A percentile compares a stretch with the other conserved stretches of the same genome.
phyloP scores from a whole-genome alignment of 768 basidiomycete genomes.

The Podaxis sp. region DNA sequence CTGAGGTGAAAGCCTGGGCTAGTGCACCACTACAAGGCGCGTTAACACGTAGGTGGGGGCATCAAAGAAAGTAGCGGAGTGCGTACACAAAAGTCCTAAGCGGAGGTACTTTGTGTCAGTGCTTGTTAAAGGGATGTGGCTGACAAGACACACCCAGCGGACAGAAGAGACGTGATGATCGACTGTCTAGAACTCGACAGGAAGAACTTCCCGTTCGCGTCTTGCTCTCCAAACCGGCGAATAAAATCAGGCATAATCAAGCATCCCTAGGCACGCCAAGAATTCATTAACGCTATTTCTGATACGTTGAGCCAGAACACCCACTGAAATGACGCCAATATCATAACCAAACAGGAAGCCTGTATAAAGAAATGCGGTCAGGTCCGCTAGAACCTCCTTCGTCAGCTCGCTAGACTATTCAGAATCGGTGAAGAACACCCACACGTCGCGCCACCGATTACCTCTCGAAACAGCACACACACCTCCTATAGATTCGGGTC shows the following conservation, averaged over 20 bases:
- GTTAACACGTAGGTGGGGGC: conserved; percentile 12
- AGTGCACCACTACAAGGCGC: conserved; percentile 51
- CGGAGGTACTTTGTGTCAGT: not conserved
- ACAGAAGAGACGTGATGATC: conserved; percentile 76
- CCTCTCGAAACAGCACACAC: conserved; percentile 5
- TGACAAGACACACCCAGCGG: conserved; percentile 55
- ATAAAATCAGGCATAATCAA: conserved; percentile 81
- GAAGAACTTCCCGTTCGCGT: conserved; percentile 43
- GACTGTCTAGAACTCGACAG: conserved; percentile 67
- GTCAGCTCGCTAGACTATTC: not conserved
- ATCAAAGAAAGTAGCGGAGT: not conserved
- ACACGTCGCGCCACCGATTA: conserved; percentile 4
- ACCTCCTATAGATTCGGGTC: conserved; percentile 25
- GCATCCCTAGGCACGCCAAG: conserved; percentile 53
- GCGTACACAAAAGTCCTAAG: conserved; percentile 54
- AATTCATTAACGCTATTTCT: not conserved
- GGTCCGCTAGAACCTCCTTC: not conserved
- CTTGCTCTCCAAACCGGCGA: conserved; percentile 59
- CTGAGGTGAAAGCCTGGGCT: conserved; percentile 72
- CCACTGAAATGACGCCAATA: conserved; percentile 73
- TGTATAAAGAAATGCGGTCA: conserved; percentile 18
- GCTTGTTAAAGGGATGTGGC: not conserved
- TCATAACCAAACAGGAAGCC: conserved; percentile 76
- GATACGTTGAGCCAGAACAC: conserved; percentile 16
- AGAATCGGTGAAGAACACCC: conserved; percentile 2